Evolutionary conservation across 768 basidiomycete species (phyloP).

Genomic region (Kwoniella dejecticola): DNA sequence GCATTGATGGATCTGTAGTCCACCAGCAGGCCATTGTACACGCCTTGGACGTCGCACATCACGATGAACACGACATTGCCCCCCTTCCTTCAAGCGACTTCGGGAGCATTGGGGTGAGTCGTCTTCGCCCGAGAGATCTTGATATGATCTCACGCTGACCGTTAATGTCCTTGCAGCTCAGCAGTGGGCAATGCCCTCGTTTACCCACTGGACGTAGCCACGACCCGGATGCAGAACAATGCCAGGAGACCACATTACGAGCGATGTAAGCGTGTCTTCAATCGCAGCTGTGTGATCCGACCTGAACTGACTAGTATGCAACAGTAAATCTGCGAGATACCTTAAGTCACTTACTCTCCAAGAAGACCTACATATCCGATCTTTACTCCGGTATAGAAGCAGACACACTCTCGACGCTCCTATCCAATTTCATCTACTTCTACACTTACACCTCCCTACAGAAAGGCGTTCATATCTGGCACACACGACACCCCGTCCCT

Average conservation of each 20-base stretch:
- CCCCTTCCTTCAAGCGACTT: conserved; percentile 45
- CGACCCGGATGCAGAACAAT: conserved; percentile 45
- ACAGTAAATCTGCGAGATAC: conserved; percentile 36
- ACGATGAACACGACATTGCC: conserved; percentile 40
- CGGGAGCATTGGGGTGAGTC: conserved; percentile 43
- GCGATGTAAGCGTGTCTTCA: conserved; percentile 24
- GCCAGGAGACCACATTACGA: conserved; percentile 14
- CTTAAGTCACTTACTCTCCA: conserved; percentile 29
- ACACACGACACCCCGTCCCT: conserved; percentile 7
- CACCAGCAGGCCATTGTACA: too few relatives aligned
- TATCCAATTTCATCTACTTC: conserved; percentile 48
- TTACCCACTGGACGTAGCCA: conserved; percentile 48
- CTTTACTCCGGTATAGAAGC: conserved; percentile 42
- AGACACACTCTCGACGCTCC: conserved; percentile 42
- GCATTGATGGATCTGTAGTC: too few relatives aligned
- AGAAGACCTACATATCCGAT: conserved; percentile 11
- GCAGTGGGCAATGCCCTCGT: conserved; percentile 48
- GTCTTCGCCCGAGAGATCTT: not conserved
- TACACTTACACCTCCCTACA: conserved; percentile 38
- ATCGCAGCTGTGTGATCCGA: not conserved
- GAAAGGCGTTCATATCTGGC: conserved; percentile 21
- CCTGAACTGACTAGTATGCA: not conserved
- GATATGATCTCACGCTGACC: not conserved
- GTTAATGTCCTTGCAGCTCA: conserved; percentile 18
- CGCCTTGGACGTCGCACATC: not conserved